Evolutionary conservation across 495 filamentous ascomycete species (phyloP).

Genomic region (Aspergillus olivimuriae): DNA sequence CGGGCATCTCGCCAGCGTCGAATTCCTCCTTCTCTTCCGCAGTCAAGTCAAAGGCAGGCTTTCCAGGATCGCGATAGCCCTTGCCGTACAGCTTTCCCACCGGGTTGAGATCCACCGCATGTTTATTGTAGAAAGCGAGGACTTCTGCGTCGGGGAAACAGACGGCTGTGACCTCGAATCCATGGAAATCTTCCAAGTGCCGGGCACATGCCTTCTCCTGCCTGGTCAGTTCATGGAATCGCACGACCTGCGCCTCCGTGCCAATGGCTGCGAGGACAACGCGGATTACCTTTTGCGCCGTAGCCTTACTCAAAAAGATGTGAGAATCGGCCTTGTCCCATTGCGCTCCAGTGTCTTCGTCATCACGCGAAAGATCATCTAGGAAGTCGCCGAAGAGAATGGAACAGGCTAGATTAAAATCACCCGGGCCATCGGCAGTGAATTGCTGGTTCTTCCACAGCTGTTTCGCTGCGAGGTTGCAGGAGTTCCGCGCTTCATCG

Average conservation of each 20-base stretch:
- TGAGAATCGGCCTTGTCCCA: constrained; percentile 16
- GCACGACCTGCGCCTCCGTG: constrained; percentile 26
- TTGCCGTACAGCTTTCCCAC: constrained; percentile 41
- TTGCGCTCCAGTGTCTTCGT: too few relatives aligned
- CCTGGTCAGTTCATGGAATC: constrained; percentile 26
- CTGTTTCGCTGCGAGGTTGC: constrained; percentile 62
- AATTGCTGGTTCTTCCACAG: constrained; percentile 49
- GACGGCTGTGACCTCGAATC: constrained; percentile 53
- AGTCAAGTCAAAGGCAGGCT: constrained; percentile 35
- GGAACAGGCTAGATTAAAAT: constrained; percentile 65
- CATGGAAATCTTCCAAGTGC: constrained; percentile 39
- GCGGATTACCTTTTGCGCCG: constrained; percentile 40
- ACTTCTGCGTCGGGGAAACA: constrained; percentile 30
- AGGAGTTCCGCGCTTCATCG: constrained; percentile 57
- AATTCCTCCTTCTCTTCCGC: constrained; percentile 31
- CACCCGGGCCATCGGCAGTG: constrained; percentile 52
- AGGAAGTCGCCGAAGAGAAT: constrained; percentile 51
- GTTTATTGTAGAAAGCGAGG: constrained; percentile 34
- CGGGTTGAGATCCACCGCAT: constrained; percentile 29
- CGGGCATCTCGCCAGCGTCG: constrained; percentile 21
- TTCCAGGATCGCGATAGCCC: constrained; percentile 35
- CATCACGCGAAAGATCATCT: constrained; percentile 21
- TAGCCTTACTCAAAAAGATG: constrained; percentile 27
- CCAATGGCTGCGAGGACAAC: constrained; percentile 37
- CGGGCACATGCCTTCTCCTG: constrained; percentile 15